Base-by-base conservation (phyloP, 257 asterid species). In the Mitragyna speciosa region DNA sequence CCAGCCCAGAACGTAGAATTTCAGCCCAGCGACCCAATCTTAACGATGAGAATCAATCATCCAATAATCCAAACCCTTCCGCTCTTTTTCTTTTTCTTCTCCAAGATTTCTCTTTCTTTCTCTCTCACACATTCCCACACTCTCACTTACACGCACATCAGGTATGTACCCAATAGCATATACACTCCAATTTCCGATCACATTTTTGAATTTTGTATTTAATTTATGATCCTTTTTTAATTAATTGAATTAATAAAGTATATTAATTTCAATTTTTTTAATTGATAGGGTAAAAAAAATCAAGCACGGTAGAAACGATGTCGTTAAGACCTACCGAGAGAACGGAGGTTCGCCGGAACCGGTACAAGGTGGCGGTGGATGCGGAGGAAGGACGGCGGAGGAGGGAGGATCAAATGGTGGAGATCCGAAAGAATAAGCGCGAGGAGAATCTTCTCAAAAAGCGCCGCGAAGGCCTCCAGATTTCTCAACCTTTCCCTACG, bases 391-490 rank as follows among this genome's bases (percentile, higher is more conserved):
- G 98, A 20, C 88, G 98, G 56, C 81, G 98, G 19, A 87, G 97
- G 85, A 89, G 98, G 87, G 98, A 91, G 89, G 98, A 95, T 63
- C 93, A 91, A 65, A 87, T 93, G 98, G 98, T 95, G 80, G 98
- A 95, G 97, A 95, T 94, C 90, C 97, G 97, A 4, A 94, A 94
- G 87, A 91, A 72, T 77, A 93, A 90, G 89, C 96, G 98, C 61
- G 97, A 94, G 88, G 98, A 93, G 79, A 92, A 92, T 73, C 87
- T 93, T 83, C 91, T 92, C 33, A 92, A 93, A 80, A 93, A 93
- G 90, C 93, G 98, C 12, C 93, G 96, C n/a, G 98, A 94, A 85
- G 98, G 97, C 0, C 83, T 89, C 43, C 94, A 87, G 76, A 51
- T 79, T 72, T 89, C 87, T 65, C 89, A 86, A 73, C 96, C 88